Percentiles rank a stretch among this genome's conserved stretches.
Conservation (phyloP, 23 red algal genomes). For the Agarophyton chilense region DNA sequence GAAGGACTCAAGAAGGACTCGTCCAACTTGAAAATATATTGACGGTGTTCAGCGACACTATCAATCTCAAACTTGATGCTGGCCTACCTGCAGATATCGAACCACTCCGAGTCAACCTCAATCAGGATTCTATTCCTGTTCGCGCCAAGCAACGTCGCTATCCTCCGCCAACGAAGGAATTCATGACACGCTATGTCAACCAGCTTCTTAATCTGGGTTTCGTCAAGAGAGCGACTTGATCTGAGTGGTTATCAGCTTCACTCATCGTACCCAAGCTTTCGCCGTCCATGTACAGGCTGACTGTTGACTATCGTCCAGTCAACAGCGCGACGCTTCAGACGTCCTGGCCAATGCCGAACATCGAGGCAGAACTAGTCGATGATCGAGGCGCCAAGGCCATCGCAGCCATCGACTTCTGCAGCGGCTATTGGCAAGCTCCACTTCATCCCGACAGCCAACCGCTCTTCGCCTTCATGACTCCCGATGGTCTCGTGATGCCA, state of each 20-base stretch:
- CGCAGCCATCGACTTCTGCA: background rate
- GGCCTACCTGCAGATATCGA: slow-evolving; percentile 22
- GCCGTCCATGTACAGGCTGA: slow-evolving; percentile 1
- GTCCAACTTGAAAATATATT: background rate
- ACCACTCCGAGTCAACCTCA: slow-evolving; percentile 12
- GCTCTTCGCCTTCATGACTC: slow-evolving; percentile 6
- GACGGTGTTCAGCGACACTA: background rate
- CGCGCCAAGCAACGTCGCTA: slow-evolving; percentile 21
- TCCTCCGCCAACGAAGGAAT: slow-evolving; percentile 2
- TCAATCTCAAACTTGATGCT: slow-evolving; percentile 45
- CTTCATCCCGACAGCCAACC: background rate
- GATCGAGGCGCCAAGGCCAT: background rate
- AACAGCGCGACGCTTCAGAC: slow-evolving; percentile 32
- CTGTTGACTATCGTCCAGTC: slow-evolving; percentile 40
- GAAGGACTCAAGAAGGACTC: background rate
- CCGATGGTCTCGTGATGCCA: background rate
- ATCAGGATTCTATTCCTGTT: slow-evolving; percentile 15
- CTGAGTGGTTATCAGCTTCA: slow-evolving; percentile 23
- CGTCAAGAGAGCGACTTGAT: background rate
- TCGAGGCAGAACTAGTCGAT: slow-evolving; percentile 14
- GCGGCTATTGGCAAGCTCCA: slow-evolving; percentile 29
- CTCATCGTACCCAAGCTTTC: slow-evolving; percentile 29
- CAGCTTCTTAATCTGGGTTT: slow-evolving; percentile 14
- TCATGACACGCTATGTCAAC: slow-evolving; percentile 10
- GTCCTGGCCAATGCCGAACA: slow-evolving; percentile 32